Evolutionary conservation across 192 early-diverging fungal genomes (phyloP).

Genomic region (Coemansia sp.): DNA sequence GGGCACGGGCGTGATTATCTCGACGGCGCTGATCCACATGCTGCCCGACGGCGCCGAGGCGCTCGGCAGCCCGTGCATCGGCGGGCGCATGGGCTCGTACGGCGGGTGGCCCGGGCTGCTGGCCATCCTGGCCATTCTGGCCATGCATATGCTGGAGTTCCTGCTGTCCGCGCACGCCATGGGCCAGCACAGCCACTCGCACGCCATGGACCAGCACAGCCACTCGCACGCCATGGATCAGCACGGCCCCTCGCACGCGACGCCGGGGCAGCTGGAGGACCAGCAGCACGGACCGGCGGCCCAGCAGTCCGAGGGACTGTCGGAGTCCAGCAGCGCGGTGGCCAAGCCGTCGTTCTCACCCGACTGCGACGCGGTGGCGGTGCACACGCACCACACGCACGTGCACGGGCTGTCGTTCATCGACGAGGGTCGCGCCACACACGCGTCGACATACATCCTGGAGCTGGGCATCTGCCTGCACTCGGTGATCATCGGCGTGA

Average conservation of each 20-base stretch:
- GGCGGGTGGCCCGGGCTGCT: constrained; percentile 55
- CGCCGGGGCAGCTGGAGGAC: background rate
- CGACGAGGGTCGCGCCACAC: constrained; percentile 8
- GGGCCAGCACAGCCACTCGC: constrained; percentile 25
- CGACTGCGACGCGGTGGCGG: constrained; percentile 33
- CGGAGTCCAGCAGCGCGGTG: background rate
- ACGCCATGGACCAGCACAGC: constrained; percentile 12
- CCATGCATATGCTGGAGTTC: constrained; percentile 65
- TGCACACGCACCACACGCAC: constrained; percentile 50
- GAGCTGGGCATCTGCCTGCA: constrained; percentile 75
- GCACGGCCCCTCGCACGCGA: constrained; percentile 2
- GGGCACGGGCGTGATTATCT: constrained; percentile 71
- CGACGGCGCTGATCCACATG: constrained; percentile 78
- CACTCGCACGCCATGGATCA: constrained; percentile 19
- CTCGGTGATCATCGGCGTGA: constrained; percentile 71
- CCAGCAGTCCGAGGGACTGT: background rate
- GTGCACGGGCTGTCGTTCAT: constrained; percentile 44
- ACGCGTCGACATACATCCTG: constrained; percentile 64
- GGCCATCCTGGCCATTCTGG: constrained; percentile 60
- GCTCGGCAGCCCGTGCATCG: constrained; percentile 55
- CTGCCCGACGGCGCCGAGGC: constrained; percentile 53
- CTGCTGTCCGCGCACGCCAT: constrained; percentile 47
- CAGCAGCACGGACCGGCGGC: too few relatives aligned
- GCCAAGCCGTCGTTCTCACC: background rate
- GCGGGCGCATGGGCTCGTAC: constrained; percentile 49